Conservation (phyloP, 1,139 yeast species). For the Geotrichum citri-aurantii region DNA sequence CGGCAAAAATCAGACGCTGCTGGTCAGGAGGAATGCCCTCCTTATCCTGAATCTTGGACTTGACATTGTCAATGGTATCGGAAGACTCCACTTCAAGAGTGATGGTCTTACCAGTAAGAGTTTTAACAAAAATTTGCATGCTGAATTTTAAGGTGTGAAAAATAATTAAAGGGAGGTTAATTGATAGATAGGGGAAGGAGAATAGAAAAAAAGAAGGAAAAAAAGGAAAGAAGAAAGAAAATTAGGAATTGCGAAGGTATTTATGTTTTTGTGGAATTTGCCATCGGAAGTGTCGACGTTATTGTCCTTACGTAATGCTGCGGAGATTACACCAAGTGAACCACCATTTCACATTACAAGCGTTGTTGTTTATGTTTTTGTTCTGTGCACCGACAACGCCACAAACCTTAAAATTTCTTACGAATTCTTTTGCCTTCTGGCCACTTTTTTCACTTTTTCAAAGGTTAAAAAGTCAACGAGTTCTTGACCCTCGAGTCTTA, state of each 20-base stretch:
- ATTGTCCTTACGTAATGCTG: not conserved
- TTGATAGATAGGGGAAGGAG: not conserved
- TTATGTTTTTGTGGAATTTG: not conserved
- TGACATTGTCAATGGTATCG: conserved; percentile 85
- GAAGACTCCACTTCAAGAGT: conserved; percentile 89
- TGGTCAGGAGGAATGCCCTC: conserved; percentile 52
- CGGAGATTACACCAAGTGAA: not conserved
- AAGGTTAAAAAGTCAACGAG: not conserved
- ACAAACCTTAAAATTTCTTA: not conserved
- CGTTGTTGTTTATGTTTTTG: conserved; percentile 55
- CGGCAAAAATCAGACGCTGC: conserved; percentile 81
- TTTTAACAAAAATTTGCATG: conserved; percentile 64
- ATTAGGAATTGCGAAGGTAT: not conserved
- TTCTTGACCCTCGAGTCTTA: not conserved
- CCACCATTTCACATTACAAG: conserved; percentile 37
- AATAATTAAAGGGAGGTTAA: not conserved
- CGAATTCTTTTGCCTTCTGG: not conserved
- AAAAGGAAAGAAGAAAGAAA: not conserved
- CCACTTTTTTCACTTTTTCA: not conserved
- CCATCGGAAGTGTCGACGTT: not conserved
- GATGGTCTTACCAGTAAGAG: conserved; percentile 96
- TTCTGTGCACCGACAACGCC: not conserved
- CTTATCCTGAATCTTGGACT: conserved; percentile 62
- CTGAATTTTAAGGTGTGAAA: not conserved
- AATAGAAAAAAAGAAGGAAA: not conserved